Evolutionary conservation across 768 basidiomycete genomes (phyloP).

Genomic region (Multifurca ochricompacta): DNA sequence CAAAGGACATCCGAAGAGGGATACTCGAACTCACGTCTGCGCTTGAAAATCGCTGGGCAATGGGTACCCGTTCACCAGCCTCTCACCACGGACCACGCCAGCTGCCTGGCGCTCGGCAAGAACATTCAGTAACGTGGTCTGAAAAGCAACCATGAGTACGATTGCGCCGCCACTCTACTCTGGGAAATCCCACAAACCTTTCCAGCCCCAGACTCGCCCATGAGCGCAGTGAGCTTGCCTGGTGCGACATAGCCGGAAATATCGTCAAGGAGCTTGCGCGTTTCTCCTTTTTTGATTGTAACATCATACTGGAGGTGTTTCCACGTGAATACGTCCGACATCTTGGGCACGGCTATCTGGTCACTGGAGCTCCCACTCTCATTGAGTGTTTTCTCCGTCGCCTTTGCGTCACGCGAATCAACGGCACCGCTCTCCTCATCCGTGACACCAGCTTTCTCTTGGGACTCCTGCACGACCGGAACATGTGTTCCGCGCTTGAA

Average conservation of each 20-base stretch:
- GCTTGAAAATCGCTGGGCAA: slow-evolving; percentile 44
- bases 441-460: slow-evolving; percentile 16
- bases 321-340: slow-evolving; percentile 74
- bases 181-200: slow-evolving; percentile 29
- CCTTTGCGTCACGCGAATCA: neutral
- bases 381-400: neutral
- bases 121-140: slow-evolving; percentile 47
- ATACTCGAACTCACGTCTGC: slow-evolving; percentile 38
- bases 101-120: slow-evolving; percentile 33
- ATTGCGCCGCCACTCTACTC: no score
- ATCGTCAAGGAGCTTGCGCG: slow-evolving; percentile 52
- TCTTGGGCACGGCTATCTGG: slow-evolving; percentile 17
- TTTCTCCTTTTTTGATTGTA: slow-evolving; percentile 37
- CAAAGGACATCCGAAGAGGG: slow-evolving; percentile 34
- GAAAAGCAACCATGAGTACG: neutral
- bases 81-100: slow-evolving; percentile 36
- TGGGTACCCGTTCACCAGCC: slow-evolving; percentile 38
- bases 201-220: slow-evolving; percentile 55
- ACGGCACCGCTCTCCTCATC: slow-evolving; percentile 26
- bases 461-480: slow-evolving; percentile 8
- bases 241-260: slow-evolving; percentile 77
- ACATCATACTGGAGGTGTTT: slow-evolving; percentile 62
- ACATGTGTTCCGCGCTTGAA: slow-evolving; percentile 54
- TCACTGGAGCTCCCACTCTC: slow-evolving; percentile 11
- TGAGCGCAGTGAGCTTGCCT: slow-evolving; percentile 70